phyloP scores from a whole-genome alignment of 495 filamentous ascomycete species.

The Oidiodendron maius region DNA sequence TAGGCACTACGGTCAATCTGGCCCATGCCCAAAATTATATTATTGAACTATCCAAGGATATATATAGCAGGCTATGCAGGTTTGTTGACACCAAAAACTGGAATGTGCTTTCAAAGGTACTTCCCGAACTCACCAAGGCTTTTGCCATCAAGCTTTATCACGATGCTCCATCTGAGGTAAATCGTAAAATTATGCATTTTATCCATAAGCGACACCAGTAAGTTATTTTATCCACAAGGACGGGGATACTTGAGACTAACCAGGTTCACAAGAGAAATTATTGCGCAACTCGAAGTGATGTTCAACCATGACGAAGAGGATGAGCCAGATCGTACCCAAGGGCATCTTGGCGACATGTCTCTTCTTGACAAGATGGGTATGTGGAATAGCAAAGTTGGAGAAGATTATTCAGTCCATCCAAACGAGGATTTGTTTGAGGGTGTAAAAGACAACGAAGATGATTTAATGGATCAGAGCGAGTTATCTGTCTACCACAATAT shows the following conservation, averaged over 20 bases:
- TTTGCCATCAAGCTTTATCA: constrained; percentile 9
- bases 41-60: constrained; percentile 5
- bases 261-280: not conserved
- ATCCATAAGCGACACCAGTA: constrained; percentile 3
- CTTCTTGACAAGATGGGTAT: constrained; percentile 7
- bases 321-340: not conserved
- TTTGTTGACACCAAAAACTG: not conserved
- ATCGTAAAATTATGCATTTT: constrained; percentile 1
- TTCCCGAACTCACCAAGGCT: constrained; percentile 10
- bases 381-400: constrained; percentile 4
- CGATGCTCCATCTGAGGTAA: constrained; percentile 1
- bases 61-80: not conserved
- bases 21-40: not conserved
- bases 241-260: not conserved
- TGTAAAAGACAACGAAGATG: constrained; percentile 1
- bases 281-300: constrained; percentile 3
- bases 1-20: not conserved
- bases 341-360: not conserved
- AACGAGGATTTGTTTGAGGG: constrained; percentile 5
- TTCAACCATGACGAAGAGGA: not conserved
- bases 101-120: not conserved
- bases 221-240: not conserved
- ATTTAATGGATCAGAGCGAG: not conserved
- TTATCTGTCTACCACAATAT: not conserved
- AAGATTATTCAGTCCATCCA: not conserved